A percentile compares a stretch with the other conserved stretches of the same genome.
phyloP scores from a whole-genome alignment of 2,329 filamentous ascomycete genomes.

The Macroventuria anomochaeta region DNA sequence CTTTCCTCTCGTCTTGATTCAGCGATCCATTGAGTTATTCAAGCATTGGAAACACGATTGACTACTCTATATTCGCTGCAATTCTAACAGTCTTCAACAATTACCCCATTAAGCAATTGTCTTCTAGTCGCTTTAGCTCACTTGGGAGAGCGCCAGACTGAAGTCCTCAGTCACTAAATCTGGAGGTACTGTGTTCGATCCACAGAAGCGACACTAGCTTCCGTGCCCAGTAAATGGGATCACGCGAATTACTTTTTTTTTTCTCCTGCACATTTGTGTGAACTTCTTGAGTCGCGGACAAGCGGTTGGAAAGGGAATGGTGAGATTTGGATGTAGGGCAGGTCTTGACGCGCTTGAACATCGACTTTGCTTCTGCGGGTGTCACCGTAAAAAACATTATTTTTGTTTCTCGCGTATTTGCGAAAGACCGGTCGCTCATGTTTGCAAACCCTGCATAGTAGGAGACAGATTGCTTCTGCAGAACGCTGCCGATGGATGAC shows the following conservation, averaged over 20 bases:
- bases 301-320: not conserved
- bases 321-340: not conserved
- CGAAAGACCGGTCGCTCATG: no score
- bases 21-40: not conserved
- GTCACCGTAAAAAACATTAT: no score
- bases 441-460: no score
- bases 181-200: constrained; percentile 23
- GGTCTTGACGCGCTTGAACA: not conserved
- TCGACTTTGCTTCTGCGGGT: not conserved
- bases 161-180: constrained; percentile 22
- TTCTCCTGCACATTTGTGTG: not conserved
- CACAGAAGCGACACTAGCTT: constrained; percentile 22
- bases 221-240: constrained; percentile 11
- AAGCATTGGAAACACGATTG: no score
- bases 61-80: not conserved
- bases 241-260: constrained; percentile 16
- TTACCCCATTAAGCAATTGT: constrained; percentile 17
- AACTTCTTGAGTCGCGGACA: not conserved
- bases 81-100: constrained; percentile 10
- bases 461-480: no score
- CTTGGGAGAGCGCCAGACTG: constrained; percentile 23
- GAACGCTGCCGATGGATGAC: no score
- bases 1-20: not conserved
- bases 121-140: constrained; percentile 22
- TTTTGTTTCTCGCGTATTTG: no score